Conservation (phyloP, 2,329 filamentous ascomycete genomes). For the Fusarium duplospermum region DNA sequence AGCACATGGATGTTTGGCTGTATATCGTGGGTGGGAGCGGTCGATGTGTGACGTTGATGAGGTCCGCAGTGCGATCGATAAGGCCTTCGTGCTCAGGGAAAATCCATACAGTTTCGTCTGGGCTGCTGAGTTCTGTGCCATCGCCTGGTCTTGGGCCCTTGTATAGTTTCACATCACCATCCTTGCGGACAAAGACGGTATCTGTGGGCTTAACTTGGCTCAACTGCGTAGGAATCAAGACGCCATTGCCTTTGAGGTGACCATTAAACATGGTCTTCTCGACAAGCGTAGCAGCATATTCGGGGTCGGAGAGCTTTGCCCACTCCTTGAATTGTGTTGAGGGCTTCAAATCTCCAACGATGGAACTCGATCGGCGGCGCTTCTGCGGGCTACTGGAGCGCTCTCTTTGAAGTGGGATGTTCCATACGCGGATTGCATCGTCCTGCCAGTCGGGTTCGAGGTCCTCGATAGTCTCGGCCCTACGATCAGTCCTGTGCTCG, state of each 20-base stretch:
- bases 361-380: constrained; percentile 44
- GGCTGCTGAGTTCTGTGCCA: constrained; percentile 22
- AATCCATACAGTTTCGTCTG: constrained; percentile 45
- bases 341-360: constrained; percentile 12
- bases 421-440: constrained; percentile 84
- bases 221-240: constrained; percentile 43
- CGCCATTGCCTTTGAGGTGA: constrained; percentile 36
- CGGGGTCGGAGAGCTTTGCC: constrained; percentile 44
- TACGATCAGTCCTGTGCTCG: constrained; percentile 69
- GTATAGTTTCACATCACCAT: constrained; percentile 76
- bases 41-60: constrained; percentile 35
- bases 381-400: constrained; percentile 52
- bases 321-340: constrained; percentile 27
- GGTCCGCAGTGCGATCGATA: constrained; percentile 14
- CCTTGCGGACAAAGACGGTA: constrained; percentile 68
- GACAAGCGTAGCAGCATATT: constrained; percentile 47
- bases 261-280: constrained; percentile 53
- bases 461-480: constrained; percentile 41
- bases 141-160: constrained; percentile 64
- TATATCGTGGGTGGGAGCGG: constrained; percentile 76
- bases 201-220: constrained; percentile 46
- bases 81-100: constrained; percentile 36
- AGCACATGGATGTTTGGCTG: constrained; percentile 79
- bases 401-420: constrained; percentile 65
- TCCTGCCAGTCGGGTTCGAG: constrained; percentile 78